Percentiles rank a stretch among this genome's conserved stretches.
phyloP scores from a whole-genome alignment of 2,329 filamentous ascomycete species.

The Penicillium thymicola region DNA sequence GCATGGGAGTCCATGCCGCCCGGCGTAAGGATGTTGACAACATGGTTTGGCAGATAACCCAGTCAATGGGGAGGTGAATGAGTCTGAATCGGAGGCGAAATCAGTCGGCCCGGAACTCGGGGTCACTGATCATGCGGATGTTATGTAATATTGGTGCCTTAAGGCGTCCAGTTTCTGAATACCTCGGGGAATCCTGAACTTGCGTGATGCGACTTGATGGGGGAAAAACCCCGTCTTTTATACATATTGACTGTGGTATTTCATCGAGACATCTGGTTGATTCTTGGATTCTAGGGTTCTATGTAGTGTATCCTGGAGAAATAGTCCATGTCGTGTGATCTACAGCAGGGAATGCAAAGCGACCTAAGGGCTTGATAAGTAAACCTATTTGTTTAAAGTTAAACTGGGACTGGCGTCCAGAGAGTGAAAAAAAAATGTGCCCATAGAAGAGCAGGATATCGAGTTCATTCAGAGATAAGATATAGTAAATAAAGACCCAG shows the following conservation, averaged over 20 bases:
- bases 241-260: not conserved
- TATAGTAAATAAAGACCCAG: conserved; percentile 7
- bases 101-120: conserved; percentile 32
- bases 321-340: not conserved
- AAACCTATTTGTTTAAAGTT: not conserved
- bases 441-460: conserved; percentile 2
- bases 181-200: not conserved
- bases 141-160: conserved; percentile 32
- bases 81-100: conserved; percentile 36
- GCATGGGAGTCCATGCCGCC: conserved; percentile 38
- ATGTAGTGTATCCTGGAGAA: not conserved
- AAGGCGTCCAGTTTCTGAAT: conserved; percentile 13
- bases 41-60: conserved; percentile 36
- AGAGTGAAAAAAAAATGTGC: not conserved
- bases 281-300: not conserved
- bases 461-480: conserved; percentile 3
- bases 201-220: not conserved
- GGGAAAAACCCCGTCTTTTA: not conserved
- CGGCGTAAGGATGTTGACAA: conserved; percentile 47
- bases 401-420: not conserved
- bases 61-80: conserved; percentile 25
- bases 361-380: not conserved
- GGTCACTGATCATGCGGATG: conserved; percentile 34
- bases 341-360: not conserved
- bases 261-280: not conserved